phyloP scores from a whole-genome alignment of 2,329 filamentous ascomycete genomes.

The Myriosclerotinia scirpicola region DNA sequence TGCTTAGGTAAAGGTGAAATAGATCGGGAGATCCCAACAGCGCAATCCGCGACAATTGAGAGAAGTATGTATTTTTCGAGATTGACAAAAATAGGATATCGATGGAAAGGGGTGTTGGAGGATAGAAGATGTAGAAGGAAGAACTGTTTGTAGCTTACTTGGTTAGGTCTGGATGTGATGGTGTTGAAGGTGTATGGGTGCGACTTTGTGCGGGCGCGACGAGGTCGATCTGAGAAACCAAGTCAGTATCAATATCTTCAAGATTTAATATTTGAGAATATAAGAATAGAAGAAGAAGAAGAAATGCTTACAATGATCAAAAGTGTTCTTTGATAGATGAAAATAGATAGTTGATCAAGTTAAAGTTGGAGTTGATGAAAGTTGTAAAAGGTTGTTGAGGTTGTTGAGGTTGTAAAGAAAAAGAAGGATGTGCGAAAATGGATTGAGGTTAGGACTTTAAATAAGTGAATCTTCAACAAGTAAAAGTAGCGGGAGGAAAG shows the following conservation, averaged over 20 bases:
- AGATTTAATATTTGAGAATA: not conserved
- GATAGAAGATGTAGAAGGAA: not conserved
- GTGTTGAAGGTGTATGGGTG: not conserved
- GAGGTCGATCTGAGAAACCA: constrained; percentile 3
- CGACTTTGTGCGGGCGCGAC: not conserved
- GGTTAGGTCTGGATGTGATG: not conserved
- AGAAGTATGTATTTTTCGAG: not conserved
- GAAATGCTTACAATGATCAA: not conserved
- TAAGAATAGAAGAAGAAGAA: not conserved
- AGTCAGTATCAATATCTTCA: not conserved
- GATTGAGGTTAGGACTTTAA: constrained; percentile 1
- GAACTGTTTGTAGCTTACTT: not conserved
- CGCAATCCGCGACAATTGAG: not conserved
- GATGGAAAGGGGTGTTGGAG: not conserved
- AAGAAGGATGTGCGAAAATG: not conserved
- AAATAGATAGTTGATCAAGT: not conserved
- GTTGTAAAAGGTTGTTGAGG: constrained; percentile 9
- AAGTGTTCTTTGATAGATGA: not conserved
- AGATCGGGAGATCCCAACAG: not conserved
- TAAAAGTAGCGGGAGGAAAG: not conserved
- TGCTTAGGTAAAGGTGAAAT: constrained; percentile 19
- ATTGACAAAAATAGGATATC: not conserved
- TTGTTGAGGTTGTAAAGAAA: constrained; percentile 4
- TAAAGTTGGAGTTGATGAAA: constrained; percentile 3
- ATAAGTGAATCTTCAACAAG: not conserved